phyloP scores from a whole-genome alignment of 345 rosid genomes.

The Salix brachista region DNA sequence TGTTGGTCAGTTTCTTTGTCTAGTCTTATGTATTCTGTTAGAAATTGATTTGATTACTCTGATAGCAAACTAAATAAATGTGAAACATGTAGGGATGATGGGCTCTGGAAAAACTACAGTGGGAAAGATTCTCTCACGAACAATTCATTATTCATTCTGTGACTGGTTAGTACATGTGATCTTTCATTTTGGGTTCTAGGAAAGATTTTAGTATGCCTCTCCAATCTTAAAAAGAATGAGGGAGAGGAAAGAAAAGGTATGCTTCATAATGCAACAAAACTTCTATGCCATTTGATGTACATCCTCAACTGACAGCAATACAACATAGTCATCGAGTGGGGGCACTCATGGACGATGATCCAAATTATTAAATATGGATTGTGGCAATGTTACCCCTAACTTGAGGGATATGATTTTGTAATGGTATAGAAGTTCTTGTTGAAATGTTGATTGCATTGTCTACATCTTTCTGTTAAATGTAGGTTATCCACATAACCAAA shows the following conservation, averaged over 20 bases:
- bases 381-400: neutral
- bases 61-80: conserved; percentile 7
- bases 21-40: conserved; percentile 4
- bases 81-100: conserved; percentile 71
- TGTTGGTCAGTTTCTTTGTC: conserved; percentile 69
- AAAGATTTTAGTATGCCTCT: neutral
- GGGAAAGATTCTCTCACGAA: conserved; percentile 73
- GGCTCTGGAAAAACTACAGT: conserved; percentile 97
- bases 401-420: neutral
- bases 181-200: neutral
- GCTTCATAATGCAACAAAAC: neutral
- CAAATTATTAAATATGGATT: neutral
- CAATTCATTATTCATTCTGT: conserved; percentile 60
- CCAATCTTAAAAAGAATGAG: neutral
- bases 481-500: neutral
- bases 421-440: neutral
- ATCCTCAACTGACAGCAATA: neutral
- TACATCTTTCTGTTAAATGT: neutral
- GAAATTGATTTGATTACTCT: conserved; percentile 2
- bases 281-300: neutral
- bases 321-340: neutral
- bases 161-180: conserved; percentile 62
- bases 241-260: neutral
- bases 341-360: neutral
- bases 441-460: neutral